phyloP scores from a whole-genome alignment of 257 asterid genomes.

The Dorcoceras hygrometricum region DNA sequence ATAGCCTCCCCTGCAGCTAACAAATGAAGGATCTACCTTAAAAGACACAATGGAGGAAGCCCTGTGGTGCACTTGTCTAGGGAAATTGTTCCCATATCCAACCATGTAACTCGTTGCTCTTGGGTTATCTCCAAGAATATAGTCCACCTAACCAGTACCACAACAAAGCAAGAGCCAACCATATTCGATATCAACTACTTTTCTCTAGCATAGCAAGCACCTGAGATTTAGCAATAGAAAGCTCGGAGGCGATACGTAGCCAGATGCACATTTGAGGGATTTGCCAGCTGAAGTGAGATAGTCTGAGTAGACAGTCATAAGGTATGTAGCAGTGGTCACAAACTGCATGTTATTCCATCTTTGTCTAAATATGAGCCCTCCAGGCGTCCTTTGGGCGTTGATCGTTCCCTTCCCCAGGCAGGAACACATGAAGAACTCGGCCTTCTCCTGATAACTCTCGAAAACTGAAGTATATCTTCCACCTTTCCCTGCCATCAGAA shows the following conservation, averaged over 20 bases:
- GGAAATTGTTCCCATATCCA: slow-evolving; percentile 42
- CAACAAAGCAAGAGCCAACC: neutral
- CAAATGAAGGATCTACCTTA: slow-evolving; percentile 34
- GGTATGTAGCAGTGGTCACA: slow-evolving; percentile 73
- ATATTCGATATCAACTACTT: too few relatives aligned
- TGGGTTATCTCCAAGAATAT: slow-evolving; percentile 52
- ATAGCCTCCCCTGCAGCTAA: slow-evolving; percentile 52
- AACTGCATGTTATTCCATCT: slow-evolving; percentile 85
- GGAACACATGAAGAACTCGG: slow-evolving; percentile 76
- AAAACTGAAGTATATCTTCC: slow-evolving; percentile 46
- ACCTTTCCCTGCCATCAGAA: slow-evolving; percentile 63
- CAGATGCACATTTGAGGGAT: slow-evolving; percentile 47
- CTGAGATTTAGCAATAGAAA: slow-evolving; percentile 75
- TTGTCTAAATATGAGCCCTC: slow-evolving; percentile 64
- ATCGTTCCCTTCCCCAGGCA: slow-evolving; percentile 58
- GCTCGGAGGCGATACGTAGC: slow-evolving; percentile 46
- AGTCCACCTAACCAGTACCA: slow-evolving; percentile 44
- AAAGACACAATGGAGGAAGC: slow-evolving; percentile 47
- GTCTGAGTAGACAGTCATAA: slow-evolving; percentile 66
- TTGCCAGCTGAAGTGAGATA: slow-evolving; percentile 58
- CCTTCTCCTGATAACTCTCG: slow-evolving; percentile 54
- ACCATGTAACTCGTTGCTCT: slow-evolving; percentile 54
- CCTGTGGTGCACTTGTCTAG: slow-evolving; percentile 50
- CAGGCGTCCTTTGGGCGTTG: slow-evolving; percentile 60
- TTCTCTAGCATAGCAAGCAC: slow-evolving; percentile 27